Conservation (phyloP, 1,139 yeast genomes). For the Lodderomyces margitis region DNA sequence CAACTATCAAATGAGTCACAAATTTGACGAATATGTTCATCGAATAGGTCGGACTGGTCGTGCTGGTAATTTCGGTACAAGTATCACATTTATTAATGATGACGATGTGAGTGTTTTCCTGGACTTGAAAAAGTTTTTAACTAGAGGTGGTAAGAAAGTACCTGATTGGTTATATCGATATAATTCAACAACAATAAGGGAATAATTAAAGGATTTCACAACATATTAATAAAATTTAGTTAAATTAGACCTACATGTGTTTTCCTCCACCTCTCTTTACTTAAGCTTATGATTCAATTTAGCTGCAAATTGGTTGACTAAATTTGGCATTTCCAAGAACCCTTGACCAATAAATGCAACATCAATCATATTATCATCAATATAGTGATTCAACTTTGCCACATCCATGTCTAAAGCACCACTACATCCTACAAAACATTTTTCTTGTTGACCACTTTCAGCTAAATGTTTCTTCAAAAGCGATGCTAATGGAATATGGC, state of each 20-base stretch:
- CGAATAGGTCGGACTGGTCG: constrained; percentile 96
- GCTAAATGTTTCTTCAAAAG: constrained; percentile 42
- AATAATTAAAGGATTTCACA: too few relatives aligned
- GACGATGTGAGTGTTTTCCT: constrained; percentile 54
- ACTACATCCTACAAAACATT: constrained; percentile 42
- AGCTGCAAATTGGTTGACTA: constrained; percentile 20
- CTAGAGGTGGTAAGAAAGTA: constrained; percentile 46
- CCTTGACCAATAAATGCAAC: constrained; percentile 43
- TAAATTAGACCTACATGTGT: too few relatives aligned
- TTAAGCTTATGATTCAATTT: constrained; percentile 2
- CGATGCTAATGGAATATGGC: constrained; percentile 36
- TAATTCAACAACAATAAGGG: constrained; percentile 13
- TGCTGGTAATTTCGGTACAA: constrained; percentile 78
- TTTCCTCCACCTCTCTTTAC: not conserved
- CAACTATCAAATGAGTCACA: constrained; percentile 73
- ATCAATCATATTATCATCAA: constrained; percentile 45
- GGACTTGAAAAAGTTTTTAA: constrained; percentile 51
- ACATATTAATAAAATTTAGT: too few relatives aligned
- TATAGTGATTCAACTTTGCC: constrained; percentile 32
- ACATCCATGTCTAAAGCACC: constrained; percentile 36
- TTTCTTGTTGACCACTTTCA: too few relatives aligned
- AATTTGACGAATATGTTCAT: constrained; percentile 83
- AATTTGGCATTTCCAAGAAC: constrained; percentile 47
- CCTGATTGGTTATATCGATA: constrained; percentile 52
- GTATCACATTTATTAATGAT: constrained; percentile 68